Conservation (phyloP, 2,329 filamentous ascomycete genomes). For the Ceratocystis albifundus region DNA sequence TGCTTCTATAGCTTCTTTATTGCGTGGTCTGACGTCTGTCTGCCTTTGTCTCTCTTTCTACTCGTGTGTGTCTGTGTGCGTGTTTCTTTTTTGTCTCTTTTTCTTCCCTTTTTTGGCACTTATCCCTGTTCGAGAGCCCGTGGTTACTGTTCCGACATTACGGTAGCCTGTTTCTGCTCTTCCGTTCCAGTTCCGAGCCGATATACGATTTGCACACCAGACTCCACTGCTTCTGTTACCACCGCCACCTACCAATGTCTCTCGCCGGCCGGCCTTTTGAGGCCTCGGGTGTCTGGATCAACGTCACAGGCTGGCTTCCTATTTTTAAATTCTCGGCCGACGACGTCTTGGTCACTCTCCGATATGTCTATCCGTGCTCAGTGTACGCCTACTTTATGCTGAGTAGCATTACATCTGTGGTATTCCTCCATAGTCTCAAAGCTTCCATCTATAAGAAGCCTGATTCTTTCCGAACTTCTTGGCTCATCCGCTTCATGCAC, state of each 20-base stretch:
- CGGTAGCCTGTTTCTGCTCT: not conserved
- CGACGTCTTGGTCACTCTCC: constrained; percentile 25
- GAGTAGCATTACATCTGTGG: constrained; percentile 41
- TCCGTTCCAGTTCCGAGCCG: not conserved
- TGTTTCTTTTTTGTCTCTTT: not conserved
- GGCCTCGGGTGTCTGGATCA: not conserved
- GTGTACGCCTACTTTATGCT: constrained; percentile 48
- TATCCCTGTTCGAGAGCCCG: not conserved
- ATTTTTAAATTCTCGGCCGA: constrained; percentile 2
- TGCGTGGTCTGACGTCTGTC: not conserved
- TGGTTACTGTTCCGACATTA: not conserved
- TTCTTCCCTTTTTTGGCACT: not conserved
- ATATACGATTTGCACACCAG: not conserved
- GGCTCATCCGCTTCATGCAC: constrained; percentile 24
- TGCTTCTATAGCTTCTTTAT: constrained; percentile 1
- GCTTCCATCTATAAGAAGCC: constrained; percentile 29
- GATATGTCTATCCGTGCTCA: constrained; percentile 47
- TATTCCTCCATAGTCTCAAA: constrained; percentile 40
- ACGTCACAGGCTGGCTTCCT: constrained; percentile 3
- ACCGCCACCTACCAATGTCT: not conserved
- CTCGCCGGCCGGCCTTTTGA: not conserved
- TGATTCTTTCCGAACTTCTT: constrained; percentile 32
- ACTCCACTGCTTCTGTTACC: not conserved
- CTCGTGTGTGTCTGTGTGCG: not conserved
- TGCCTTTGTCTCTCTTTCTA: not conserved